Evolutionary conservation across 2,329 filamentous ascomycete genomes (phyloP).

Genomic region (Sporothrix brasiliensis): DNA sequence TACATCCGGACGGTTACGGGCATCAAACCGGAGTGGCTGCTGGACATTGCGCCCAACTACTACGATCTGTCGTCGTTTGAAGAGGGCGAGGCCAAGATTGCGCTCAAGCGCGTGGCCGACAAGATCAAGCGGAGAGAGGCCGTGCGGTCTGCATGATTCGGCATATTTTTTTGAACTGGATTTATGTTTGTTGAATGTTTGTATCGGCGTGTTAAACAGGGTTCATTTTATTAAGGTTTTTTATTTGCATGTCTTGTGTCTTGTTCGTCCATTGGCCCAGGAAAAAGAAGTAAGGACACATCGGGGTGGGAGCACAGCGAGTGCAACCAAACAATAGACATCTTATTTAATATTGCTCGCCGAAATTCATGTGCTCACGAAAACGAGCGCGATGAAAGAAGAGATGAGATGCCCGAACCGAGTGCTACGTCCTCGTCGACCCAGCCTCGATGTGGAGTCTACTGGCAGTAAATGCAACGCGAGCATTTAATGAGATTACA

Average conservation of each 20-base stretch:
- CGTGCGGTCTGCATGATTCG: slow-evolving; percentile 47
- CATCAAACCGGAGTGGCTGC: slow-evolving; percentile 89
- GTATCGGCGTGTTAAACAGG: not conserved
- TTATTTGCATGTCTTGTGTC: not conserved
- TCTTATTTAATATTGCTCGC: not conserved
- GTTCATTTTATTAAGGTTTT: not conserved
- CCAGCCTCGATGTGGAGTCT: slow-evolving; percentile 8
- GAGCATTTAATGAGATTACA: not conserved
- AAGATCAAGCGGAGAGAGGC: slow-evolving; percentile 64
- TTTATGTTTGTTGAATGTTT: not conserved
- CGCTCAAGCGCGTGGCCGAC: slow-evolving; percentile 60
- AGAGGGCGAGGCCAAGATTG: slow-evolving; percentile 82
- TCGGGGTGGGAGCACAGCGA: not conserved
- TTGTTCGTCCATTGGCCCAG: not conserved
- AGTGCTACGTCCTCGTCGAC: slow-evolving; percentile 17
- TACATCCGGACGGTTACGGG: slow-evolving; percentile 94
- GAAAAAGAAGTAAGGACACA: not conserved
- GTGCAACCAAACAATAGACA: slow-evolving; percentile 1
- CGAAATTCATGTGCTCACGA: not conserved
- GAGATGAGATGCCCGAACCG: slow-evolving; percentile 12
- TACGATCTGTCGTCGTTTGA: slow-evolving; percentile 83
- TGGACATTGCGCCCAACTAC: slow-evolving; percentile 92
- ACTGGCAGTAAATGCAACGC: slow-evolving; percentile 6
- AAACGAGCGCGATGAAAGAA: slow-evolving; percentile 7
- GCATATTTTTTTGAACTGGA: not conserved